Evolutionary conservation across 768 basidiomycete genomes (phyloP).

Genomic region (Suillus fuscotomentosus): DNA sequence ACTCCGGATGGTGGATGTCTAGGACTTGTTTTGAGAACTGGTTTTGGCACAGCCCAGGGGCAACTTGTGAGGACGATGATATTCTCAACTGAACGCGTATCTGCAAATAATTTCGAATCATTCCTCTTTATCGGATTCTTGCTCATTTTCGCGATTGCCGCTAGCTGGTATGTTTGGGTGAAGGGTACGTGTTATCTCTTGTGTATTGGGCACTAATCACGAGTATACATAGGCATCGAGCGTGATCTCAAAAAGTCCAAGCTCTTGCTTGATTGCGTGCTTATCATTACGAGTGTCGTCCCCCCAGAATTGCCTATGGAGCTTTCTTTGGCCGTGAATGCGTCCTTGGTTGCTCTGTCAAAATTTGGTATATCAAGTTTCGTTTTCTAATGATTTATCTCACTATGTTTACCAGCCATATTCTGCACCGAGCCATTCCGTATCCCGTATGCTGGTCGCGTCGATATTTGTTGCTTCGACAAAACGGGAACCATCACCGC

Average conservation of each 20-base stretch:
- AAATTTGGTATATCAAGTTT: constrained; percentile 69
- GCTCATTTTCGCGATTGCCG: constrained; percentile 95
- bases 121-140: constrained; percentile 99
- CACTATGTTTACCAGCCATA: constrained; percentile 59
- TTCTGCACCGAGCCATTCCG: constrained; percentile 99
- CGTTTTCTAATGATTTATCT: background rate
- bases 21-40: constrained; percentile 89
- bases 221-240: constrained; percentile 66
- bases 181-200: constrained; percentile 58
- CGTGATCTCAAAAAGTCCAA: constrained; percentile 93
- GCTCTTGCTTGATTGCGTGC: constrained; percentile 88
- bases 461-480: constrained; percentile 98
- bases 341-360: constrained; percentile 87
- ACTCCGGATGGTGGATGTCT: constrained; percentile 93
- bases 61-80: constrained; percentile 99
- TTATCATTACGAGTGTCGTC: constrained; percentile 96
- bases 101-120: constrained; percentile 92
- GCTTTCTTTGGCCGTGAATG: constrained; percentile 92
- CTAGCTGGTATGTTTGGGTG: constrained; percentile 97
- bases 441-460: constrained; percentile 92
- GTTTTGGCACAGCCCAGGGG: constrained; percentile 97
- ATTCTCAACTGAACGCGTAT: constrained; percentile 94
- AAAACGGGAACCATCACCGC: constrained; percentile 99
- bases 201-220: background rate
- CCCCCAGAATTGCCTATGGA: constrained; percentile 99